phyloP scores from a whole-genome alignment of 495 filamentous ascomycete genomes.

The Penicillium maclennaniae region DNA sequence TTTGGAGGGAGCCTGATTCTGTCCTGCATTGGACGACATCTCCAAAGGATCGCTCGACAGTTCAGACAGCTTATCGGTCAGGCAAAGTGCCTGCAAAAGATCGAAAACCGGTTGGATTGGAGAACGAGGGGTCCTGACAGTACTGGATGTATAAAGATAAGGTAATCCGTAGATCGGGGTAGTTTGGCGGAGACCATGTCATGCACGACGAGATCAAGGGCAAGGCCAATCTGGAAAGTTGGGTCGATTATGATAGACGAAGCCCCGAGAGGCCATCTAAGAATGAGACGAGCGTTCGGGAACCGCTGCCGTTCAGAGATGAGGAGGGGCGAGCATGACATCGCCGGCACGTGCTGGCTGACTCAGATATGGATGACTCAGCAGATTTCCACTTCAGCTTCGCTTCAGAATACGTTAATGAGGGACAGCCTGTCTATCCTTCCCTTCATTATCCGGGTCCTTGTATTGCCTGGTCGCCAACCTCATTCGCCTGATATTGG shows the following conservation, averaged over 20 bases:
- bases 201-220: constrained; percentile 1
- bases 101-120: neutral
- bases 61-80: neutral
- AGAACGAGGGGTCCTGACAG: neutral
- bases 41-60: constrained; percentile 11
- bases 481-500: neutral
- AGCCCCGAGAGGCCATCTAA: constrained; percentile 25
- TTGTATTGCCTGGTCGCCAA: neutral
- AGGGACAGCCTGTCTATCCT: constrained; percentile 6
- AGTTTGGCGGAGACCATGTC: constrained; percentile 3
- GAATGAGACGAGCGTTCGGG: constrained; percentile 11
- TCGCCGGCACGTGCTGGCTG: constrained; percentile 16
- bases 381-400: constrained; percentile 17
- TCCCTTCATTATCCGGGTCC: constrained; percentile 1
- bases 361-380: constrained; percentile 11
- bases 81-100: neutral
- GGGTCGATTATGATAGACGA: constrained; percentile 8
- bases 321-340: constrained; percentile 22
- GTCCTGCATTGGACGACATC: constrained; percentile 51
- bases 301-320: neutral
- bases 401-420: constrained; percentile 18
- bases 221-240: neutral
- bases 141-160: constrained; percentile 2
- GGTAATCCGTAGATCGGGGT: neutral
- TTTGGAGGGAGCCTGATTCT: constrained; percentile 42